A percentile compares a stretch with the other conserved stretches of the same genome.
phyloP scores from a whole-genome alignment of 768 basidiomycete genomes.

The Naganishia antarctica region DNA sequence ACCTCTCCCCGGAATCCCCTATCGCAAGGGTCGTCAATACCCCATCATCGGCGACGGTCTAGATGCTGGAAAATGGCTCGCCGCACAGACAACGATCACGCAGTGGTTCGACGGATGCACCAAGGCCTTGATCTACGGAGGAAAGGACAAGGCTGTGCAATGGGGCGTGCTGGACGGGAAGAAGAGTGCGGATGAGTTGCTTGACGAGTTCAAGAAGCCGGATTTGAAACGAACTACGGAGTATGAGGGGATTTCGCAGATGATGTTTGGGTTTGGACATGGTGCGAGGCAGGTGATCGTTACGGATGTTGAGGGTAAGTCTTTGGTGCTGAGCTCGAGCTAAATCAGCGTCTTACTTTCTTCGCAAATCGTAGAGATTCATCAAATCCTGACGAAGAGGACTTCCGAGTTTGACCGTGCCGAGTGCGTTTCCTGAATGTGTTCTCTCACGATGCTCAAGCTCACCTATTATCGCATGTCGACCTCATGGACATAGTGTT shows the following conservation, averaged over 20 bases:
- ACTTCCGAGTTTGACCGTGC: constrained; percentile 35
- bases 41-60: constrained; percentile 34
- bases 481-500: no score
- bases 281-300: background rate
- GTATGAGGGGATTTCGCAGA: constrained; percentile 34
- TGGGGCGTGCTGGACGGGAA: constrained; percentile 12
- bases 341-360: background rate
- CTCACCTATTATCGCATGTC: no score
- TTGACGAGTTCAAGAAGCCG: background rate
- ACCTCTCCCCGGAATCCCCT: constrained; percentile 33
- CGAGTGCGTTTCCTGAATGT: background rate
- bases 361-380: constrained; percentile 30
- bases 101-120: constrained; percentile 9
- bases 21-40: constrained; percentile 20
- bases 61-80: constrained; percentile 20
- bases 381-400: constrained; percentile 17
- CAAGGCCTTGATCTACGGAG: constrained; percentile 10
- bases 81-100: constrained; percentile 1
- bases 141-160: background rate
- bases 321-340: background rate
- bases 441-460: no score
- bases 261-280: constrained; percentile 30
- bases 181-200: constrained; percentile 1
- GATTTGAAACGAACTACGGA: constrained; percentile 24
- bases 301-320: constrained; percentile 10